Evolutionary conservation across 495 filamentous ascomycete species (phyloP).

Genomic region (Evansstolkia leycettana): DNA sequence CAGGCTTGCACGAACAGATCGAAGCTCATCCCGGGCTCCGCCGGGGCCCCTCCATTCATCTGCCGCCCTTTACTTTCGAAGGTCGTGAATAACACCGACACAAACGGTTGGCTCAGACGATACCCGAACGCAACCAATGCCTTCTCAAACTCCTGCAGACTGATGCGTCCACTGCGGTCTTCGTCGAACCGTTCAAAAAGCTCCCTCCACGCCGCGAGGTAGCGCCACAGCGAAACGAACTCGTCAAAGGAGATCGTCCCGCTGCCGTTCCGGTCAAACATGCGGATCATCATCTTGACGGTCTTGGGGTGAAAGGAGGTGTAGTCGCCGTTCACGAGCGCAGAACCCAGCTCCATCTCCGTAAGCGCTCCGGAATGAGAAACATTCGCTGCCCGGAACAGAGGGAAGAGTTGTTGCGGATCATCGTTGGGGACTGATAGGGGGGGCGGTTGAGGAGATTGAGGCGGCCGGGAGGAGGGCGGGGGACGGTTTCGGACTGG

Average conservation of each 20-base stretch:
- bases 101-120: constrained; percentile 69
- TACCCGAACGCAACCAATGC: constrained; percentile 93
- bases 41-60: constrained; percentile 15
- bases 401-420: constrained; percentile 51
- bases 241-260: constrained; percentile 90
- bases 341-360: constrained; percentile 78
- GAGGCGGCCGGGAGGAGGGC: constrained; percentile 49
- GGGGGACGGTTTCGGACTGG: constrained; percentile 33
- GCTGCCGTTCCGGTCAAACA: constrained; percentile 85
- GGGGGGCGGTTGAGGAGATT: constrained; percentile 45
- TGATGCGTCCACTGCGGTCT: constrained; percentile 79
- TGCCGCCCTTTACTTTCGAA: constrained; percentile 41
- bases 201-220: constrained; percentile 83
- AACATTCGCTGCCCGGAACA: constrained; percentile 89
- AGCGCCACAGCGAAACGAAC: constrained; percentile 89
- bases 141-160: constrained; percentile 74
- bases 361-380: constrained; percentile 68
- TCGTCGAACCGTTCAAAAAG: constrained; percentile 94
- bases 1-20: constrained; percentile 97
- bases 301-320: constrained; percentile 91
- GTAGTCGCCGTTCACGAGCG: constrained; percentile 94
- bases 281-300: constrained; percentile 95
- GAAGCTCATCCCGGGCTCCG: constrained; percentile 69
- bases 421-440: constrained; percentile 50
- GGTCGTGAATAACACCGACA: constrained; percentile 64